phyloP scores from a whole-genome alignment of 2,329 filamentous ascomycete species.

The Aspergillus sp. region DNA sequence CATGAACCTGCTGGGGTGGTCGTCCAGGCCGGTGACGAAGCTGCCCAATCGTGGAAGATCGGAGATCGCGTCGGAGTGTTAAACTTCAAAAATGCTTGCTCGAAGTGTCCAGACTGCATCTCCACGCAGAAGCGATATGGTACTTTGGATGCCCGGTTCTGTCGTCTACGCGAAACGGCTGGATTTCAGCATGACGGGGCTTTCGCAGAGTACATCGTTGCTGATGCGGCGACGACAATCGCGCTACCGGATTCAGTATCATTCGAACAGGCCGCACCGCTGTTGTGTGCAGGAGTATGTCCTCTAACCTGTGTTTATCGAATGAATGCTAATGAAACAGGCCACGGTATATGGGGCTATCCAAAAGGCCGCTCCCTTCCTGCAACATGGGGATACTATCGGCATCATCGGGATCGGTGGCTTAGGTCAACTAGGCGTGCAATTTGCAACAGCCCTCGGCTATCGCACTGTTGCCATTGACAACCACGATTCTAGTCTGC shows the following conservation, averaged over 20 bases:
- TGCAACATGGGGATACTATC: conserved; percentile 1
- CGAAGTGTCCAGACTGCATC: conserved; percentile 2
- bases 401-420: conserved; percentile 8
- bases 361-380: neutral
- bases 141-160: conserved; percentile 5
- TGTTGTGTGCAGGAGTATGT: conserved; percentile 10
- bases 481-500: conserved; percentile 2
- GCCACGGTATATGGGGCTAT: conserved; percentile 6
- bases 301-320: neutral
- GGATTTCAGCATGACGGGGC: conserved; percentile 7
- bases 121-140: neutral
- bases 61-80: conserved; percentile 7
- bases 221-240: conserved; percentile 5
- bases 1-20: conserved; percentile 8
- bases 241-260: conserved; percentile 4
- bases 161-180: conserved; percentile 4
- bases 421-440: conserved; percentile 7
- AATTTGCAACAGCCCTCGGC: conserved; percentile 6
- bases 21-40: neutral
- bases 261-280: conserved; percentile 10
- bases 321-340: neutral
- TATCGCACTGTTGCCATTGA: conserved; percentile 8
- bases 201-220: conserved; percentile 9
- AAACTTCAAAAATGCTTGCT: conserved; percentile 9
- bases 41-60: conserved; percentile 1